Conservation (phyloP, 2,329 filamentous ascomycete genomes). For the Fonsecaea nubica region DNA sequence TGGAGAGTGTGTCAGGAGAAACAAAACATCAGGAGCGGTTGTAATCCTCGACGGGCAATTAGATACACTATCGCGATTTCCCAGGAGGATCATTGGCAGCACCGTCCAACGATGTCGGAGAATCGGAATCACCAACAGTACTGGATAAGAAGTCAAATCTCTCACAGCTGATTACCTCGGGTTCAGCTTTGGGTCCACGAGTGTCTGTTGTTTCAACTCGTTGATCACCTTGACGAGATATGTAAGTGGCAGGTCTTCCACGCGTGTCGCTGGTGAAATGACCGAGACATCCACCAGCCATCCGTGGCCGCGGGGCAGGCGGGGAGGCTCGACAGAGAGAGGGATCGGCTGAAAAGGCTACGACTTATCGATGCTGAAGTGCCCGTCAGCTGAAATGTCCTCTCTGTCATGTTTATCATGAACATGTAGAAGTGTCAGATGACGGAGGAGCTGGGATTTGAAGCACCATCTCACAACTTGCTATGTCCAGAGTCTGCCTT, state of each 20-base stretch:
- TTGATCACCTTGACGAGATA: not conserved
- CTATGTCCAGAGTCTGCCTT: not conserved
- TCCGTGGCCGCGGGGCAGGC: not conserved
- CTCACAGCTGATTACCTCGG: not conserved
- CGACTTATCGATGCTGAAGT: not conserved
- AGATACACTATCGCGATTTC: not conserved
- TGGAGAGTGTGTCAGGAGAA: not conserved
- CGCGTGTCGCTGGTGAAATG: not conserved
- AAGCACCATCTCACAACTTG: not conserved
- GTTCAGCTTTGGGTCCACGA: not conserved
- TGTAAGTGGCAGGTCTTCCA: not conserved
- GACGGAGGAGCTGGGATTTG: not conserved
- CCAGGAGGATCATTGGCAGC: not conserved
- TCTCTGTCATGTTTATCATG: not conserved
- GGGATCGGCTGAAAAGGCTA: not conserved
- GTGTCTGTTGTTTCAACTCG: not conserved
- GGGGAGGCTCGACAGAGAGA: not conserved
- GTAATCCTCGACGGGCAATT: not conserved
- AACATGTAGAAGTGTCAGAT: not conserved
- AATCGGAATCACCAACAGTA: not conserved
- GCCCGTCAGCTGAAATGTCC: not conserved
- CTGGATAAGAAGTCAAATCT: not conserved
- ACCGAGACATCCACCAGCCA: not conserved
- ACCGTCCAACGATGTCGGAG: not conserved
- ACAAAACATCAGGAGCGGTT: not conserved